A percentile compares a stretch with the other conserved stretches of the same genome.
Evolutionary conservation across 2,329 filamentous ascomycete species (phyloP).

Genomic region (Aspergillus aculeatinus): DNA sequence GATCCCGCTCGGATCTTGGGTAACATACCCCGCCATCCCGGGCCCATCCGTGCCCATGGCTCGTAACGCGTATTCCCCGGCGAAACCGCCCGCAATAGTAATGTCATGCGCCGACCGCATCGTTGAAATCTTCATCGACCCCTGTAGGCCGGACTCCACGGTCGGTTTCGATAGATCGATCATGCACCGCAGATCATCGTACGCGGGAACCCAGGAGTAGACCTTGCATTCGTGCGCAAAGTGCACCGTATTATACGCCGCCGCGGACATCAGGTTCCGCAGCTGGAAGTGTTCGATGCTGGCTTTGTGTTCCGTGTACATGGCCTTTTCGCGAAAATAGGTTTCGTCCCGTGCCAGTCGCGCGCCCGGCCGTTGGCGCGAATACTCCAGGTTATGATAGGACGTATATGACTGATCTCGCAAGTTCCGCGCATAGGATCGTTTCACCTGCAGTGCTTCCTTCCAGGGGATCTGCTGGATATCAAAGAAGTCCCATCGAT

Average conservation of each 20-base stretch:
- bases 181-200: slow-evolving; percentile 41
- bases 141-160: slow-evolving; percentile 36
- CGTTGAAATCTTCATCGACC: slow-evolving; percentile 52
- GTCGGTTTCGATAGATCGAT: slow-evolving; percentile 51
- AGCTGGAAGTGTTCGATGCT: slow-evolving; percentile 60
- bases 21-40: slow-evolving; percentile 49
- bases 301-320: slow-evolving; percentile 51
- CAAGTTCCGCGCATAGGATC: slow-evolving; percentile 37
- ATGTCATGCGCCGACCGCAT: slow-evolving; percentile 52
- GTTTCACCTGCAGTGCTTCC: slow-evolving; percentile 35
- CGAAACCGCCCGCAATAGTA: slow-evolving; percentile 57
- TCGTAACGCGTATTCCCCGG: slow-evolving; percentile 57
- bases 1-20: slow-evolving; percentile 50
- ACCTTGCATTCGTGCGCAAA: slow-evolving; percentile 53
- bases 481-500: slow-evolving; percentile 34
- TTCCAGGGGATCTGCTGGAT: slow-evolving; percentile 46
- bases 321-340: slow-evolving; percentile 51
- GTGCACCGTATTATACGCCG: slow-evolving; percentile 55
- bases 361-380: slow-evolving; percentile 24
- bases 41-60: slow-evolving; percentile 34
- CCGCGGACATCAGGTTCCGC: slow-evolving; percentile 57
- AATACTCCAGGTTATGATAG: slow-evolving; percentile 40
- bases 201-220: slow-evolving; percentile 50
- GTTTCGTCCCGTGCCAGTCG: slow-evolving; percentile 42
- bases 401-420: slow-evolving; percentile 44